Percentiles rank a stretch among this genome's conserved stretches.
Conservation (phyloP, 2,329 filamentous ascomycete species). For the Blumeria hordei region DNA sequence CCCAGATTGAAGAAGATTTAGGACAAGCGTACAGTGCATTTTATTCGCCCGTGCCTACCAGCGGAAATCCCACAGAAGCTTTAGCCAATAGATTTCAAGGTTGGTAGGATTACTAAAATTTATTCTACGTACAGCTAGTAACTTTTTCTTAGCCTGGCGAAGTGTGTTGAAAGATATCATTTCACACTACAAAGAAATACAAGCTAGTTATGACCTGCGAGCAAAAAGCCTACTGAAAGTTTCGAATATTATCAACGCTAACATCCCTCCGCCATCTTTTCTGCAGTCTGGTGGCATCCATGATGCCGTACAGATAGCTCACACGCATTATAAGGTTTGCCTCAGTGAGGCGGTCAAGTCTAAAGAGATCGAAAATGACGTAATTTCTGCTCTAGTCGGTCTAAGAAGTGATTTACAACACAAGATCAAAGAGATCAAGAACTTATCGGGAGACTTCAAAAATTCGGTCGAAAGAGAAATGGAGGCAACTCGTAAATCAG, state of each 20-base stretch:
- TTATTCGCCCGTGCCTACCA: slow-evolving; percentile 69
- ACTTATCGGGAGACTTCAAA: slow-evolving; percentile 81
- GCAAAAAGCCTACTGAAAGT: slow-evolving; percentile 65
- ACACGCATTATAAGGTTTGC: slow-evolving; percentile 60
- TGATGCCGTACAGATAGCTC: slow-evolving; percentile 61
- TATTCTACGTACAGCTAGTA: neutral
- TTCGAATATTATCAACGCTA: slow-evolving; percentile 64
- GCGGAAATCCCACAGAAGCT: slow-evolving; percentile 66
- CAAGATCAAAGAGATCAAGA: slow-evolving; percentile 98
- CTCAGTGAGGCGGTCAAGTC: slow-evolving; percentile 69
- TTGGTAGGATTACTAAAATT: slow-evolving; percentile 18
- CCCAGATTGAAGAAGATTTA: slow-evolving; percentile 43
- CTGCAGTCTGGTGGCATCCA: slow-evolving; percentile 62
- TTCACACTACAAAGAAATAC: slow-evolving; percentile 77
- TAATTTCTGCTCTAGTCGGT: slow-evolving; percentile 67
- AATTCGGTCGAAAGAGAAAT: slow-evolving; percentile 92
- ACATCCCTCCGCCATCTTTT: slow-evolving; percentile 49
- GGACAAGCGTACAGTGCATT: slow-evolving; percentile 65
- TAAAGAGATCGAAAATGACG: slow-evolving; percentile 71
- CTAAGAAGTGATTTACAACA: slow-evolving; percentile 71
- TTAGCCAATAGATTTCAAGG: slow-evolving; percentile 75
- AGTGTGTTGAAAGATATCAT: slow-evolving; percentile 90
- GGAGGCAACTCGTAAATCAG: slow-evolving; percentile 55
- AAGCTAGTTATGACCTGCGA: slow-evolving; percentile 66
- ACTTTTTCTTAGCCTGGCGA: slow-evolving; percentile 45